Conservation (phyloP, 2,329 filamentous ascomycete genomes). For the Claviceps sp. region DNA sequence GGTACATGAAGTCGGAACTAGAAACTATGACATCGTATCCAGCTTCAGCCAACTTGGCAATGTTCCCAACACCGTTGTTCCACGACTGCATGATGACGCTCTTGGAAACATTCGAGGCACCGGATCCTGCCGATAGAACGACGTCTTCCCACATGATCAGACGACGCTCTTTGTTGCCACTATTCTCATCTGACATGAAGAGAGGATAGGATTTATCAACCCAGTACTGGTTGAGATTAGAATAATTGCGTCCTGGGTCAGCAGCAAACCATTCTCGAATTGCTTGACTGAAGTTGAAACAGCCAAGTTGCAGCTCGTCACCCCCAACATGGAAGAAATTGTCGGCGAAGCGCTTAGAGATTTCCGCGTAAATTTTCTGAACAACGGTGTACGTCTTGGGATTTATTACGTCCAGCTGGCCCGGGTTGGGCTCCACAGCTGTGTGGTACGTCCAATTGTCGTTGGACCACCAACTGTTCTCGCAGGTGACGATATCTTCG, state of each 20-base stretch:
- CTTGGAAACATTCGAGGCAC: conserved; percentile 32
- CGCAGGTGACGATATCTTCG: conserved; percentile 37
- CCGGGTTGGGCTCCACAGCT: conserved; percentile 39
- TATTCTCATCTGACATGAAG: conserved; percentile 21
- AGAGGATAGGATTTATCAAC: conserved; percentile 37
- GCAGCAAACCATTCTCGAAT: conserved; percentile 36
- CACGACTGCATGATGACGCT: conserved; percentile 40
- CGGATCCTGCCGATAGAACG: conserved; percentile 25
- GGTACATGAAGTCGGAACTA: conserved; percentile 40
- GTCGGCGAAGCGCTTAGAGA: conserved; percentile 36
- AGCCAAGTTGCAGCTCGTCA: conserved; percentile 37
- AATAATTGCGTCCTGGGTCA: conserved; percentile 27
- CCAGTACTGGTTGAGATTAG: conserved; percentile 41
- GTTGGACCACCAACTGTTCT: conserved; percentile 47
- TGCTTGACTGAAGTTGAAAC: conserved; percentile 42
- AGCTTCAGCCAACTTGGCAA: conserved; percentile 32
- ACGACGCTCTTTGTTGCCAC: conserved; percentile 27
- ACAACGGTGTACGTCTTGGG: conserved; percentile 42
- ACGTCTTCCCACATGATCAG: conserved; percentile 47
- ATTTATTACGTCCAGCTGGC: conserved; percentile 42
- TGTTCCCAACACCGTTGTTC: conserved; percentile 38
- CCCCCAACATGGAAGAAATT: conserved; percentile 42
- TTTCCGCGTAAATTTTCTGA: conserved; percentile 37
- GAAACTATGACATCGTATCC: conserved; percentile 45
- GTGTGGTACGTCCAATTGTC: conserved; percentile 40